Conservation (phyloP, 1,284 basidiomycete species). For the Tilletia horrida region DNA sequence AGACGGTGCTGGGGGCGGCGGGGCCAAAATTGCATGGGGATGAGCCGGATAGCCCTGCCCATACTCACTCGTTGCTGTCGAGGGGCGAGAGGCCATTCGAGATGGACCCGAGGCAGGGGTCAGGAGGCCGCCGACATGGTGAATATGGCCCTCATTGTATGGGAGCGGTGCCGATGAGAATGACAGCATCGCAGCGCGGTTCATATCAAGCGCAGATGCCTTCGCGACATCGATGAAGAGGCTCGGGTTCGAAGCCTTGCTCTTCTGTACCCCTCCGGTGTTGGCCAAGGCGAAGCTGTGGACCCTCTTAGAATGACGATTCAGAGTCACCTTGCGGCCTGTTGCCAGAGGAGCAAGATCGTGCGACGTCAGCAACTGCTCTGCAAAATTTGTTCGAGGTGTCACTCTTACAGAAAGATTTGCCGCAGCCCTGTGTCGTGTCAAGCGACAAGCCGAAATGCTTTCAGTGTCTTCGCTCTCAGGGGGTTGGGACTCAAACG, state of each 20-base stretch:
- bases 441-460: neutral
- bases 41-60: no score
- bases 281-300: conserved; percentile 9
- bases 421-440: conserved; percentile 23
- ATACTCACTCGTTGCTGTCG: no score
- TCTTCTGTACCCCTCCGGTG: conserved; percentile 8
- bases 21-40: no score
- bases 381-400: neutral
- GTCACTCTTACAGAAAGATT: conserved; percentile 37
- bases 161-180: no score
- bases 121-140: no score
- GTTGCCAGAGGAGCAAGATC: neutral
- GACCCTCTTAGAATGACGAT: conserved; percentile 1
- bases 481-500: conserved; percentile 41
- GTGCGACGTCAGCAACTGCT: neutral
- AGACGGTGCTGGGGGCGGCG: no score
- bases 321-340: conserved; percentile 5
- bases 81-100: no score
- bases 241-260: neutral
- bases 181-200: no score
- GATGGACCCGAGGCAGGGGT: no score
- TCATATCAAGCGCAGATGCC: no score
- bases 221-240: neutral
- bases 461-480: neutral
- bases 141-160: no score